Percentiles rank a stretch among this genome's conserved stretches.
phyloP scores from a whole-genome alignment of 2,329 filamentous ascomycete genomes.

The Camptophora hylomeconis region DNA sequence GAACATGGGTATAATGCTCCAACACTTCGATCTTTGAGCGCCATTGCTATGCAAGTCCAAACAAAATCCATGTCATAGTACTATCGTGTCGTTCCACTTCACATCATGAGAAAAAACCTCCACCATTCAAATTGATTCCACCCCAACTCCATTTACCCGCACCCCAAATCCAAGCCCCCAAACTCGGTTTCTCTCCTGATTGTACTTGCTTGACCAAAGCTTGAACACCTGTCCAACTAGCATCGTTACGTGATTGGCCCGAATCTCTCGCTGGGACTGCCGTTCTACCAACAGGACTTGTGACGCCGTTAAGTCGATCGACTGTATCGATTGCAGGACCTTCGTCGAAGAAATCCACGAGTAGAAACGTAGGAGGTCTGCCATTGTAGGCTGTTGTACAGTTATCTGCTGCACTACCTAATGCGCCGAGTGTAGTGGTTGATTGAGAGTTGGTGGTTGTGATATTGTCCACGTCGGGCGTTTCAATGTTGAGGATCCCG shows the following conservation, averaged over 20 bases:
- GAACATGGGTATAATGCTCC: too few species aligned
- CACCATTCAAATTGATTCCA: slow-evolving; percentile 22
- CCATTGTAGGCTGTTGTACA: slow-evolving; percentile 46
- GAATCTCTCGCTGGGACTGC: slow-evolving; percentile 20
- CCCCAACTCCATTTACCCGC: slow-evolving; percentile 31
- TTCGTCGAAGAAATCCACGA: slow-evolving; percentile 70
- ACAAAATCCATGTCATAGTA: too few species aligned
- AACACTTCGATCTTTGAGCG: too few species aligned
- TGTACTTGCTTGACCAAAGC: slow-evolving; percentile 25
- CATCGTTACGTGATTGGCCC: slow-evolving; percentile 17
- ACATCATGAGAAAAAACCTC: slow-evolving; percentile 3
- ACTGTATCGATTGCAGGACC: slow-evolving; percentile 57
- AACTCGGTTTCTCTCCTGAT: slow-evolving; percentile 23
- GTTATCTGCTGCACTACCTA: slow-evolving; percentile 34
- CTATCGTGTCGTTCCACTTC: too few species aligned
- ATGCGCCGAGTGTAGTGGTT: slow-evolving; percentile 37
- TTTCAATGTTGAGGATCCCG: slow-evolving; percentile 39
- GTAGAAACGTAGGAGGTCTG: slow-evolving; percentile 54
- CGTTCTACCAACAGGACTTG: slow-evolving; percentile 30
- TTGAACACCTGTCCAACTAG: slow-evolving; percentile 25
- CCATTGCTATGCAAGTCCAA: too few species aligned
- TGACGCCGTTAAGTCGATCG: slow-evolving; percentile 53
- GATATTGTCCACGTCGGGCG: slow-evolving; percentile 49
- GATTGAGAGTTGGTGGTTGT: slow-evolving; percentile 52
- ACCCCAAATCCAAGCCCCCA: slow-evolving; percentile 32